These are phyloP conservation scores for Spencermartinsiella ligniputridi DNA, from an alignment of 1,139 yeast genomes.

Conservation along the genomic window DNA sequence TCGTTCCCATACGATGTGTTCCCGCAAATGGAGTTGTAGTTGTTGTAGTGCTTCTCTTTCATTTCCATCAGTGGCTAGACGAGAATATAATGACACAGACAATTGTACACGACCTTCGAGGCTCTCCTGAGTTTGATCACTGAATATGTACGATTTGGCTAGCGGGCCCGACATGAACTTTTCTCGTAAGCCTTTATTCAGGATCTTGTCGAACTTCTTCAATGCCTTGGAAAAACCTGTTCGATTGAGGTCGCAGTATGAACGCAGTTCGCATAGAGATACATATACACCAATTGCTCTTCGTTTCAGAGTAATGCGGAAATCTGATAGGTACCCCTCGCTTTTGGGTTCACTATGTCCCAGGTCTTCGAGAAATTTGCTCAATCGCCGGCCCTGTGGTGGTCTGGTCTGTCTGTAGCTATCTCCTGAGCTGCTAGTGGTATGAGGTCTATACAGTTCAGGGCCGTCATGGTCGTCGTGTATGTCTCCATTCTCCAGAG, in stretches of 20 bases:
- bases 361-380: slow-evolving; percentile 1
- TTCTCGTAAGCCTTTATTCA: slow-evolving; percentile 55
- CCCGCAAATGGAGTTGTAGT: slow-evolving; percentile 72
- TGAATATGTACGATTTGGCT: slow-evolving; percentile 43
- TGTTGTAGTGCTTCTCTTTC: slow-evolving; percentile 57
- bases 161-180: slow-evolving; percentile 39
- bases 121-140: slow-evolving; percentile 40
- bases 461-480: neutral
- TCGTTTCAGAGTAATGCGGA: slow-evolving; percentile 59
- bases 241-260: slow-evolving; percentile 73
- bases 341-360: slow-evolving; percentile 2
- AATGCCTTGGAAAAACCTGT: slow-evolving; percentile 87
- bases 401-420: neutral
- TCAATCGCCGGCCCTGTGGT: neutral
- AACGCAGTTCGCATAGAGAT: slow-evolving; percentile 73
- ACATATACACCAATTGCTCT: slow-evolving; percentile 65
- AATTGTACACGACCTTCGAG: slow-evolving; percentile 48
- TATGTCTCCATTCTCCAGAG: neutral
- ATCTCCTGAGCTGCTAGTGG: neutral
- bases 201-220: slow-evolving; percentile 84
- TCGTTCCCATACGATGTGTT: slow-evolving; percentile 94
- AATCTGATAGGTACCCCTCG: slow-evolving; percentile 12
- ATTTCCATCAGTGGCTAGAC: slow-evolving; percentile 39
- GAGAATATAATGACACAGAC: slow-evolving; percentile 48
- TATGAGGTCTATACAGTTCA: neutral